Conservation (phyloP, 306 rosid genomes). For the Lathyrus aphaca region DNA sequence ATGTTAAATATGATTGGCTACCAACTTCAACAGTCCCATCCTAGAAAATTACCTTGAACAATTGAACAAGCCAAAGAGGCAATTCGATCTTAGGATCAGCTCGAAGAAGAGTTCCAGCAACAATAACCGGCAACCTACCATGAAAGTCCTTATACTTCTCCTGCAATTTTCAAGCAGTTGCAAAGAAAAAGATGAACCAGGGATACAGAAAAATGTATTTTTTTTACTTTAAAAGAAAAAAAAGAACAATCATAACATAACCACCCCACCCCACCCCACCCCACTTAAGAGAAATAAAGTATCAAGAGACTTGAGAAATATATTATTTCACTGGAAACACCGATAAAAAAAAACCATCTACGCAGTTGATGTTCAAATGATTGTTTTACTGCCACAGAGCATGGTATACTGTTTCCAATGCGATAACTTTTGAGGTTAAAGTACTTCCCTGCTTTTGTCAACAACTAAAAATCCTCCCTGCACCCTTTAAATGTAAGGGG, state of each 20-base stretch:
- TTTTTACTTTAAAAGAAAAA: neutral
- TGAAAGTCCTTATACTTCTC: constrained; percentile 74
- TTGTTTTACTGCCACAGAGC: constrained; percentile 2
- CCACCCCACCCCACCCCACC: constrained; percentile 13
- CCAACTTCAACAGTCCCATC: neutral
- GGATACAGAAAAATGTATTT: constrained; percentile 7
- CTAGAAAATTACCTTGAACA: constrained; percentile 79
- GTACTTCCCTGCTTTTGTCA: neutral
- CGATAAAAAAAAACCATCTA: neutral
- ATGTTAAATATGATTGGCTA: too few species aligned
- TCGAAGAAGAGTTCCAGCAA: constrained; percentile 87
- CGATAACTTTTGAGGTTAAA: neutral
- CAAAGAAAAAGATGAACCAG: constrained; percentile 2
- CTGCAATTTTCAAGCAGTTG: constrained; percentile 53
- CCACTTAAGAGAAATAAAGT: neutral
- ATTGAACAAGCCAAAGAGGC: constrained; percentile 91
- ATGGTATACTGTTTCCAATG: constrained; percentile 1
- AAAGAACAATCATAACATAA: neutral
- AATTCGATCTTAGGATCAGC: constrained; percentile 80
- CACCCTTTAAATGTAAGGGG: neutral
- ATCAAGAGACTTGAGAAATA: constrained; percentile 11
- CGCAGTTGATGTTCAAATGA: constrained; percentile 22
- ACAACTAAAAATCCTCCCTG: neutral
- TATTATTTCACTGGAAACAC: constrained; percentile 14
- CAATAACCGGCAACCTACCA: constrained; percentile 75